phyloP scores from a whole-genome alignment of 768 basidiomycete genomes.

The Termitomyces sp. region DNA sequence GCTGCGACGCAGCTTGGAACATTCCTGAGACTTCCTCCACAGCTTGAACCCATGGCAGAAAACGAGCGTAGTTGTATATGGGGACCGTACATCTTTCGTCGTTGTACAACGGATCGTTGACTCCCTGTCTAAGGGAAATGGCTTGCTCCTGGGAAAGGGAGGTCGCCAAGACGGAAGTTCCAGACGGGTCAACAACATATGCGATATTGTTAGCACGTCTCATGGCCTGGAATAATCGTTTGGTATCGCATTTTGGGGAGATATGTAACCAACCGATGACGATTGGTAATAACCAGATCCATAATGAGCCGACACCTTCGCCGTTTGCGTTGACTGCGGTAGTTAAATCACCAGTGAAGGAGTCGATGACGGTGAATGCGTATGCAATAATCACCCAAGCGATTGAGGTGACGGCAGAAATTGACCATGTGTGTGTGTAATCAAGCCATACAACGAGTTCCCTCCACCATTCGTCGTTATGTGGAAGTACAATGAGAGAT shows the following conservation, averaged over 20 bases:
- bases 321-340: conserved; percentile 26
- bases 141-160: conserved; percentile 12
- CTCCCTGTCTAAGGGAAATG: conserved; percentile 12
- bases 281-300: conserved; percentile 40
- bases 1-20: conserved; percentile 18
- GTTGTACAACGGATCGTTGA: conserved; percentile 8
- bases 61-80: conserved; percentile 25
- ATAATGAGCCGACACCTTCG: conserved; percentile 33
- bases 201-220: conserved; percentile 23
- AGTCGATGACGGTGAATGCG: conserved; percentile 30
- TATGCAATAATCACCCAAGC: conserved; percentile 41
- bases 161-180: background rate
- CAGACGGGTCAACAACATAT: conserved; percentile 18
- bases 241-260: conserved; percentile 33
- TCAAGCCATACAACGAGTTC: conserved; percentile 26
- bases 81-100: conserved; percentile 21
- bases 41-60: conserved; percentile 22
- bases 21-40: conserved; percentile 18
- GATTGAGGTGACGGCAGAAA: conserved; percentile 31
- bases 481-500: conserved; percentile 34
- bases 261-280: conserved; percentile 38
- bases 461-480: conserved; percentile 39
- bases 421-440: conserved; percentile 30
- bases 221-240: conserved; percentile 23
- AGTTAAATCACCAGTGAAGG: conserved; percentile 20